phyloP scores from a whole-genome alignment of 768 basidiomycete species.

The Lactarius evosmus region DNA sequence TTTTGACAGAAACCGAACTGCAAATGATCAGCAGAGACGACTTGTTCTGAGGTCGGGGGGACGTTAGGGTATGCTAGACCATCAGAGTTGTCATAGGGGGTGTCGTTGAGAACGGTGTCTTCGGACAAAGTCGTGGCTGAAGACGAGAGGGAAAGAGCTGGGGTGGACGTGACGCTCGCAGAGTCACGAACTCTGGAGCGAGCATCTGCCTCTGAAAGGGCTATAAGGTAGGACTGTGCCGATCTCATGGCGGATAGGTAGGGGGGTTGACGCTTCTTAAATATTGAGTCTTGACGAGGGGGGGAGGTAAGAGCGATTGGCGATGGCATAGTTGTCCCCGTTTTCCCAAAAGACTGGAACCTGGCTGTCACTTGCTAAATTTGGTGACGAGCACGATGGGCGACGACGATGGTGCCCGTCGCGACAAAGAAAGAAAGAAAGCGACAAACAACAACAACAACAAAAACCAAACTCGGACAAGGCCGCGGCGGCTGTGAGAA shows the following conservation, averaged over 20 bases:
- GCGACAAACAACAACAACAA: not conserved
- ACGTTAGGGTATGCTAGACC: slow-evolving; percentile 56
- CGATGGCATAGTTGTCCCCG: slow-evolving; percentile 22
- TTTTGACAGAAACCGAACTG: slow-evolving; percentile 93
- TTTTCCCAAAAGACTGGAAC: not conserved
- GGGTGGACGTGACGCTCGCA: slow-evolving; percentile 56
- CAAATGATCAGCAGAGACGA: slow-evolving; percentile 74
- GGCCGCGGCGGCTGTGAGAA: too few species aligned
- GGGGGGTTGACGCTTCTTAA: slow-evolving; percentile 42
- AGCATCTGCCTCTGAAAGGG: slow-evolving; percentile 63
- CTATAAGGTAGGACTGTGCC: slow-evolving; percentile 59
- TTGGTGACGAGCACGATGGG: not conserved
- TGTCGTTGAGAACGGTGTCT: slow-evolving; percentile 60
- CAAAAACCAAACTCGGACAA: not conserved
- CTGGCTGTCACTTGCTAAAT: not conserved
- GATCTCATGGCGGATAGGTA: slow-evolving; percentile 44
- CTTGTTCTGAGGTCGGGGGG: slow-evolving; percentile 80
- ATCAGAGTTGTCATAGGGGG: slow-evolving; percentile 43
- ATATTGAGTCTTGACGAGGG: slow-evolving; percentile 49
- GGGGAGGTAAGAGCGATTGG: slow-evolving; percentile 30
- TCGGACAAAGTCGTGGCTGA: slow-evolving; percentile 67
- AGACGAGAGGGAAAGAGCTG: slow-evolving; percentile 71
- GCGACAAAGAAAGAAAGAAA: not conserved
- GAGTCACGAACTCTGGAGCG: slow-evolving; percentile 49
- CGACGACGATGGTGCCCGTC: not conserved